Conservation (phyloP, 768 basidiomycete species). For the Tulasnella sp. region DNA sequence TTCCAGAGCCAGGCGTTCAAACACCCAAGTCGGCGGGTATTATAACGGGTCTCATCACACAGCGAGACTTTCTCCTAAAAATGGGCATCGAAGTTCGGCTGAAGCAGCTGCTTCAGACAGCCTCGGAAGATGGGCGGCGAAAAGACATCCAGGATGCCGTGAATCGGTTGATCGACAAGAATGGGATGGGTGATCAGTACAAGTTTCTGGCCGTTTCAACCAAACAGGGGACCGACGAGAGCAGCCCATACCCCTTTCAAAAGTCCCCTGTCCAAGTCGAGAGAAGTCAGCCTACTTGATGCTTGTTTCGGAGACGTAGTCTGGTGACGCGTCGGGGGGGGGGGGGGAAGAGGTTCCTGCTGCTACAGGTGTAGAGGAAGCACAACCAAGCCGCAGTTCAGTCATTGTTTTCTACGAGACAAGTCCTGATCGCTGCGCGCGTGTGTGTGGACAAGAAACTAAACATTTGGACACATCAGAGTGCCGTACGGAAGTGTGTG, state of each 20-base stretch:
- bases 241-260: slow-evolving; percentile 7
- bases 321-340: no score
- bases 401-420: no score
- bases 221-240: not conserved
- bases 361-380: no score
- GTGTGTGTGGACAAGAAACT: no score
- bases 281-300: not conserved
- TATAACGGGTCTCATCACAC: slow-evolving; percentile 58
- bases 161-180: slow-evolving; percentile 59
- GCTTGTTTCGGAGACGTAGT: not conserved
- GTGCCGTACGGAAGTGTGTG: no score
- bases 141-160: slow-evolving; percentile 49
- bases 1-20: slow-evolving; percentile 8
- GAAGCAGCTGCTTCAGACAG: slow-evolving; percentile 44
- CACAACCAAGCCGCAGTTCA: no score
- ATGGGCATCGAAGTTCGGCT: slow-evolving; percentile 69
- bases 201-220: slow-evolving; percentile 55
- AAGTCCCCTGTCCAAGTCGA: not conserved
- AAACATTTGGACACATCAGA: no score
- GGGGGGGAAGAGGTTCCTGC: no score
- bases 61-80: slow-evolving; percentile 62
- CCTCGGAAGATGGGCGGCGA: slow-evolving; percentile 36
- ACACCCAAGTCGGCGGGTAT: no score
- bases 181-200: slow-evolving; percentile 83
- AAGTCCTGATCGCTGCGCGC: no score